Evolutionary conservation across 1,139 yeast genomes (phyloP).

Genomic region (Candida mesenterica): DNA sequence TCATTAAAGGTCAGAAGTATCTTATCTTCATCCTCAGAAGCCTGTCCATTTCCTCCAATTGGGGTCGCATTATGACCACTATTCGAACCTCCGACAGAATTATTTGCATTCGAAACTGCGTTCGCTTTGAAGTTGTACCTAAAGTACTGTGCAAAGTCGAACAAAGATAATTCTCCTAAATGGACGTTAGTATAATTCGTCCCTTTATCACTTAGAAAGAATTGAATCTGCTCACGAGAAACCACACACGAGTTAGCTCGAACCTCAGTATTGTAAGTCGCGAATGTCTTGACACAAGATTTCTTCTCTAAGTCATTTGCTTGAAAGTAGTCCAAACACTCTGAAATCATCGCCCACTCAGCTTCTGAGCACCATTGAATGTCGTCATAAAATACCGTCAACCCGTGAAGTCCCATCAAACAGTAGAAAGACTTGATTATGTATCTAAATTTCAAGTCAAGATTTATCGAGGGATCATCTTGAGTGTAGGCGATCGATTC

Average conservation of each 20-base stretch:
- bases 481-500: conserved; percentile 6
- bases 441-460: conserved; percentile 44
- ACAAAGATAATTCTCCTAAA: conserved; percentile 1
- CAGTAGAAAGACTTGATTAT: conserved; percentile 44
- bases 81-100: neutral
- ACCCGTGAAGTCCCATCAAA: conserved; percentile 41
- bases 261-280: conserved; percentile 11
- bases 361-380: conserved; percentile 42
- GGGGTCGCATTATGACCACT: conserved; percentile 1
- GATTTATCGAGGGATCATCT: conserved; percentile 14
- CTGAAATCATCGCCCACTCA: conserved; percentile 31
- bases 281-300: conserved; percentile 20
- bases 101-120: neutral
- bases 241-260: conserved; percentile 5
- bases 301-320: conserved; percentile 20
- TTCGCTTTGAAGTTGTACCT: neutral
- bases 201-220: conserved; percentile 1
- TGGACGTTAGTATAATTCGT: conserved; percentile 8
- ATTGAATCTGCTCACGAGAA: conserved; percentile 1
- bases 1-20: neutral
- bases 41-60: neutral
- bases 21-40: no score
- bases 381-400: conserved; percentile 50
- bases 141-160: conserved; percentile 4
- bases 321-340: conserved; percentile 24